Evolutionary conservation across 1,139 yeast species (phyloP).

Genomic region (Candida sanyaensis): DNA sequence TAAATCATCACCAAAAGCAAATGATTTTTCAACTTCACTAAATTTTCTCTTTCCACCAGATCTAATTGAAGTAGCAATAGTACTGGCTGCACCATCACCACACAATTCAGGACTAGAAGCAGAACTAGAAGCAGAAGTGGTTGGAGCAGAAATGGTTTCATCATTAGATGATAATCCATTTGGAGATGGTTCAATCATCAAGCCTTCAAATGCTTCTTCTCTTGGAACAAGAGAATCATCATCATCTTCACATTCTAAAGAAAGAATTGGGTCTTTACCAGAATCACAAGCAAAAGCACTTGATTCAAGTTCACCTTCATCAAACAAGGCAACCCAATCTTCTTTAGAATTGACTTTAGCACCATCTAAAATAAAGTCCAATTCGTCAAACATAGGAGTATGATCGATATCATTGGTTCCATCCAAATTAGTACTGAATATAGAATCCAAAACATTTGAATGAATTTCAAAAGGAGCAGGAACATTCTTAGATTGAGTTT

Average conservation of each 20-base stretch:
- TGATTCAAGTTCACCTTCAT: constrained; percentile 20
- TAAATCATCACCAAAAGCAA: constrained; percentile 13
- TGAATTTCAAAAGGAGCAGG: constrained; percentile 54
- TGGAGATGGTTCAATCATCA: constrained; percentile 13
- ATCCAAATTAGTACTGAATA: constrained; percentile 53
- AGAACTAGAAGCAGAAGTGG: constrained; percentile 12
- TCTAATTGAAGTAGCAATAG: constrained; percentile 11
- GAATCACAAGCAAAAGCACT: not conserved
- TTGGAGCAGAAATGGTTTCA: constrained; percentile 16
- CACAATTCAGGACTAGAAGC: constrained; percentile 7
- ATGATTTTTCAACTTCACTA: constrained; percentile 31
- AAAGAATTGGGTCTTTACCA: constrained; percentile 11
- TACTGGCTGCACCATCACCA: constrained; percentile 5
- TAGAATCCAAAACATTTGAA: constrained; percentile 61
- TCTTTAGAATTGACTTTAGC: constrained; percentile 47
- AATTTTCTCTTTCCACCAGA: constrained; percentile 24
- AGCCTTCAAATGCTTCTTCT: constrained; percentile 22
- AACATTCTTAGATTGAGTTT: constrained; percentile 10
- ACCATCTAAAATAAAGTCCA: constrained; percentile 48
- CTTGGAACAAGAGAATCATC: constrained; percentile 19
- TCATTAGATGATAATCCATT: constrained; percentile 11
- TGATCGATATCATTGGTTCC: constrained; percentile 41
- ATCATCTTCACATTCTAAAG: constrained; percentile 11
- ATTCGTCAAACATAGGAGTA: constrained; percentile 69
- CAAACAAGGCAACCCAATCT: constrained; percentile 69